Evolutionary conservation across 257 asterid genomes (phyloP), one percentile per base, ranked within the genome.

Genomic region (Fraxinus cuspidata): DNA sequence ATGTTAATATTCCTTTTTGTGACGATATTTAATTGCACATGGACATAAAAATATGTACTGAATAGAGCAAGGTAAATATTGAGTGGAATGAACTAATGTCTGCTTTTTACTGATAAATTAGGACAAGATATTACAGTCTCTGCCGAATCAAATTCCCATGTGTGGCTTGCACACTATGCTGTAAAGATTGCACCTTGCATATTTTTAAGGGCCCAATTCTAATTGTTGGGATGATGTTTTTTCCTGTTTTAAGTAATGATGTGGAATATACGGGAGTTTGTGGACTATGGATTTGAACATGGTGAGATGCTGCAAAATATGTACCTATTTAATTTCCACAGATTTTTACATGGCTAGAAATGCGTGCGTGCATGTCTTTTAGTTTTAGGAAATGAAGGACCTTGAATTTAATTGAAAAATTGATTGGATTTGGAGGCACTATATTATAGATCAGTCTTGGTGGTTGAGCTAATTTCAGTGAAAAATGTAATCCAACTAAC

Each of bases 21-120:
- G 0, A 7, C 49, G n/a, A 35, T 25, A 31, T 51, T 74, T 38
- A 37, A 12, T 23, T 78, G 70, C 25, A 72, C 3, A 0, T 75
- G 51, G 40, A 51, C 8, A 71, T 56, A 18, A 15, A 42, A 49
- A 13, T 68, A 44, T 65, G 51, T 42, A 7, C 44, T 74, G 31
- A 44, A 25, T 40, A 56, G 42, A 66, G 63, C 13, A 5, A 69
- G 21, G 69, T 69, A 66, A 64, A 58, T 10, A 35, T 49, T 78
- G 32, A 75, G 76, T 58, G 67, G 82, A 56, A 72, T 77, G 40
- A 38, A 66, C 40, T 74, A 76, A 64, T 49, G 9, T 42, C 49
- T 42, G 4, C 16, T 42, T 42, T 42, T 15, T 12, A 40, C 2
- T 40, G 47, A 40, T 3, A n/a, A 47, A 31, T 29, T 70, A 71